phyloP scores from a whole-genome alignment of 2,329 filamentous ascomycete genomes.

The Arthrocladium fulminans region DNA sequence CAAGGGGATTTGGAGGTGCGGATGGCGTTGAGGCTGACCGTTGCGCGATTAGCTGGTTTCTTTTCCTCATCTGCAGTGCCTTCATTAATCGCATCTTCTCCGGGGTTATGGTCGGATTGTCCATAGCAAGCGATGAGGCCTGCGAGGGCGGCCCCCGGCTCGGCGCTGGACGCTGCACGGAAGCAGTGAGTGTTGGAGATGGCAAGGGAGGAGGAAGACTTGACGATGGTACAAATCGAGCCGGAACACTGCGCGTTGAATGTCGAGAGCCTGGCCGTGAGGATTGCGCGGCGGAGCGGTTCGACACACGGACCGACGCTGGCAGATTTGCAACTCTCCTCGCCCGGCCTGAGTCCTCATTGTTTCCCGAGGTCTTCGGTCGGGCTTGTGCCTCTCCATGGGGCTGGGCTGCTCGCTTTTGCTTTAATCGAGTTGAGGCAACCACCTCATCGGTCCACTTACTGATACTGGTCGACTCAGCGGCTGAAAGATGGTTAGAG shows the following conservation, averaged over 20 bases:
- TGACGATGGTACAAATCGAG: constrained; percentile 17
- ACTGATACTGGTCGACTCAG: constrained; percentile 35
- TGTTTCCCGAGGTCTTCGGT: constrained; percentile 48
- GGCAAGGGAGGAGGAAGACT: constrained; percentile 18
- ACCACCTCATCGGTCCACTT: constrained; percentile 38
- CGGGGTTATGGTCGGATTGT: constrained; percentile 51
- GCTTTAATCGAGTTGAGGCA: constrained; percentile 56
- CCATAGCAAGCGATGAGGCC: constrained; percentile 15
- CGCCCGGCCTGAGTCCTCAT: constrained; percentile 35
- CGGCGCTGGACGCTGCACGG: constrained; percentile 13
- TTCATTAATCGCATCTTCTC: constrained; percentile 93
- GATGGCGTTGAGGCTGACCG: constrained; percentile 13
- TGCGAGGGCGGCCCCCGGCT: constrained; percentile 13
- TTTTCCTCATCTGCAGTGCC: constrained; percentile 80
- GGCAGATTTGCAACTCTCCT: constrained; percentile 72
- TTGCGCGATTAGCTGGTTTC: constrained; percentile 49
- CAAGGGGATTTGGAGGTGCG: background rate
- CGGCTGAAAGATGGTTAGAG: constrained; percentile 36
- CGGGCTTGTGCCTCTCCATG: constrained; percentile 56
- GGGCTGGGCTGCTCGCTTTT: constrained; percentile 80
- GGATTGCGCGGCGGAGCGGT: constrained; percentile 26
- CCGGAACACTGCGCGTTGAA: constrained; percentile 36
- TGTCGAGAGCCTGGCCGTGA: constrained; percentile 39
- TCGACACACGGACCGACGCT: constrained; percentile 63
- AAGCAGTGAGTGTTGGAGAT: constrained; percentile 12